These are phyloP conservation scores for Nakataea oryzae DNA, from an alignment of 2,329 filamentous ascomycete genomes.

Conservation along the genomic window DNA sequence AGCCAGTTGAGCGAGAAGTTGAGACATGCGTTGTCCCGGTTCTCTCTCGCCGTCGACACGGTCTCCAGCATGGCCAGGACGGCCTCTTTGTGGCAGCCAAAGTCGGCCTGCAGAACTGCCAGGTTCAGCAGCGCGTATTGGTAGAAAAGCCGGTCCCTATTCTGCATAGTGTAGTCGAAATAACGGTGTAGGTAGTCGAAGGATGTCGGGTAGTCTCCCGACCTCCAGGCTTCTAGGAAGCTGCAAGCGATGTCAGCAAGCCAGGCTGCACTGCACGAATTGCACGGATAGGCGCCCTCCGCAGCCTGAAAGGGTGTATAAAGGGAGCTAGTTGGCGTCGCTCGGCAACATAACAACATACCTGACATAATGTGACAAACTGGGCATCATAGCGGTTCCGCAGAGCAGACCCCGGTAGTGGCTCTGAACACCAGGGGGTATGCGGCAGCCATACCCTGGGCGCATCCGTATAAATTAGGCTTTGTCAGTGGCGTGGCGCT, in stretches of 20 bases:
- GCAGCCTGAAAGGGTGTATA: no score
- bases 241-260: constrained; percentile 27
- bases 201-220: constrained; percentile 79
- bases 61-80: constrained; percentile 93
- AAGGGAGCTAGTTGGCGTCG: no score
- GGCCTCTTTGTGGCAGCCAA: constrained; percentile 82
- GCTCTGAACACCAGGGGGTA: constrained; percentile 63
- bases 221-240: constrained; percentile 86
- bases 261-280: no score
- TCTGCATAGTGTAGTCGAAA: constrained; percentile 93
- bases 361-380: constrained; percentile 66
- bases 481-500: background rate
- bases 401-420: constrained; percentile 60
- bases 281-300: no score
- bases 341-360: constrained; percentile 29
- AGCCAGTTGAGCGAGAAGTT: constrained; percentile 96
- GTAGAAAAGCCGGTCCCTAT: constrained; percentile 73
- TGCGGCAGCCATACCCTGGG: constrained; percentile 64
- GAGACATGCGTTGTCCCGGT: constrained; percentile 81
- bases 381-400: constrained; percentile 58
- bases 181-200: constrained; percentile 90
- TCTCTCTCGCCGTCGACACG: constrained; percentile 87
- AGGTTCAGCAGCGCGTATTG: constrained; percentile 92
- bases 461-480: background rate
- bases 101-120: constrained; percentile 88